phyloP scores from a whole-genome alignment of 768 basidiomycete genomes.

The Lanmaoa pseudosensibilis region DNA sequence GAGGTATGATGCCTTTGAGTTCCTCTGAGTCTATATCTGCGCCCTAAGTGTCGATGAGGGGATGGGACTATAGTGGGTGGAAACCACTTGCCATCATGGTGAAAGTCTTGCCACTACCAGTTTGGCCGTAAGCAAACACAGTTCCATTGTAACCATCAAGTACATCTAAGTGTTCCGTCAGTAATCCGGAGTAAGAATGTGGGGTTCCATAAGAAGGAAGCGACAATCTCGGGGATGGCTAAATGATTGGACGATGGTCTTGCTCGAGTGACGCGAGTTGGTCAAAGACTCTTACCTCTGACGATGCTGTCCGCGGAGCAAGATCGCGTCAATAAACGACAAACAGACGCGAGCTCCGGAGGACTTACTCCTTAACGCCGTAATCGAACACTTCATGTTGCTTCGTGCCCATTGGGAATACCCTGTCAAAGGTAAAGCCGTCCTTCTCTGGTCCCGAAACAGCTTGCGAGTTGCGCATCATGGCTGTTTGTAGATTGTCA shows the following conservation, averaged over 20 bases:
- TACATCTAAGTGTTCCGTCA: constrained; percentile 65
- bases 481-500: constrained; percentile 81
- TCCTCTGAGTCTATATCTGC: constrained; percentile 96
- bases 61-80: constrained; percentile 3
- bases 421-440: constrained; percentile 97
- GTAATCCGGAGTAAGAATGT: constrained; percentile 7
- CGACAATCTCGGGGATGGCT: constrained; percentile 2
- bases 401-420: constrained; percentile 88
- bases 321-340: constrained; percentile 20
- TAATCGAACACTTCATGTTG: constrained; percentile 98
- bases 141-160: constrained; percentile 99
- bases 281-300: constrained; percentile 57
- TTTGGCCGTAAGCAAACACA: constrained; percentile 96
- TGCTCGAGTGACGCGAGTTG: constrained; percentile 1
- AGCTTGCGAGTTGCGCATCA: constrained; percentile 68
- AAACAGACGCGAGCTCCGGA: constrained; percentile 1
- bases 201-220: background rate
- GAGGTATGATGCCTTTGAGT: constrained; percentile 93
- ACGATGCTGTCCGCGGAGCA: constrained; percentile 62
- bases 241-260: background rate
- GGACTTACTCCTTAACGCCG: constrained; percentile 90
- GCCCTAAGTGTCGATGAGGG: constrained; percentile 54
- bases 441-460: constrained; percentile 89
- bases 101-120: constrained; percentile 94
- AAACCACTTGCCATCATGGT: constrained; percentile 87